phyloP scores from a whole-genome alignment of 75 land plant species.

The Gnetum montanum region DNA sequence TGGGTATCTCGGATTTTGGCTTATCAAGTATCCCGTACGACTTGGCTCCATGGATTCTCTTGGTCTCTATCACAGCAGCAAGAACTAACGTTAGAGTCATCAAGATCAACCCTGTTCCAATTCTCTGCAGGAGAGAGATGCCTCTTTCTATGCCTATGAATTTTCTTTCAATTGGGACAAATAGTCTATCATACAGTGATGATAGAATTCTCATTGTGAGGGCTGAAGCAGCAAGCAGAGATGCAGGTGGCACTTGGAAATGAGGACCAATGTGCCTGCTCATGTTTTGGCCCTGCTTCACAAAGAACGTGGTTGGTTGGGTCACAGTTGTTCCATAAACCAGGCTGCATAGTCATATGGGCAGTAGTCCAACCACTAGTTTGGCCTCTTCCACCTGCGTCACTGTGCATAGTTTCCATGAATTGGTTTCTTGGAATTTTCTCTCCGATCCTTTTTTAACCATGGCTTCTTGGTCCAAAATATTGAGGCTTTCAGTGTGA shows the following conservation, averaged over 20 bases:
- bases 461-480: slow-evolving; percentile 4
- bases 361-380: slow-evolving; percentile 22
- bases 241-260: slow-evolving; percentile 27
- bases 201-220: slow-evolving; percentile 6
- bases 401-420: slow-evolving; percentile 36
- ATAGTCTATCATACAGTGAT: slow-evolving; percentile 13
- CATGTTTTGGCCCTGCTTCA: slow-evolving; percentile 23
- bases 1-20: slow-evolving; percentile 10
- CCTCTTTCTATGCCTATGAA: slow-evolving; percentile 22
- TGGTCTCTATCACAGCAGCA: slow-evolving; percentile 17
- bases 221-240: slow-evolving; percentile 8
- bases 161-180: slow-evolving; percentile 15
- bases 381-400: slow-evolving; percentile 43
- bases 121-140: slow-evolving; percentile 19
- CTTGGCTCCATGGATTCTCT: slow-evolving; percentile 8
- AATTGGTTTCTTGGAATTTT: background rate
- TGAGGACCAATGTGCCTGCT: slow-evolving; percentile 17
- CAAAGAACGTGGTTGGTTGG: slow-evolving; percentile 10
- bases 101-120: slow-evolving; percentile 21
- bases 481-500: too few relatives aligned
- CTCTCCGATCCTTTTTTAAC: background rate
- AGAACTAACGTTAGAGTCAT: slow-evolving; percentile 8
- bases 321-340: slow-evolving; percentile 1
- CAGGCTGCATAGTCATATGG: slow-evolving; percentile 24
- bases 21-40: slow-evolving; percentile 12